Evolutionary conservation across 129 eudicot species (phyloP).

Genomic region (carrot (Daucus carota)): DNA sequence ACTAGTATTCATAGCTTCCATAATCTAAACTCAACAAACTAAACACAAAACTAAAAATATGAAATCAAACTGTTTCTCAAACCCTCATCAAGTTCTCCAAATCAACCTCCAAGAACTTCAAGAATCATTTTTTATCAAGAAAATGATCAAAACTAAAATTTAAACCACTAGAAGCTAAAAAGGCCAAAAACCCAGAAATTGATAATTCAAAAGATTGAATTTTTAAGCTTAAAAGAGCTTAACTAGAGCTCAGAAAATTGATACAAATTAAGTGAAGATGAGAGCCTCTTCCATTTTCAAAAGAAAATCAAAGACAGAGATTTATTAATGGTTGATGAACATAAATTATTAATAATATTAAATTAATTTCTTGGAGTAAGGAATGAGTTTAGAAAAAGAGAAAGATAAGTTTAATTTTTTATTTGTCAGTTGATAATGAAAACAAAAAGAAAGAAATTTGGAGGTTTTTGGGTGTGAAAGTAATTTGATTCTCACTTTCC

Average conservation of each 20-base stretch:
- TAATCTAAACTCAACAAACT: slow-evolving; percentile 5
- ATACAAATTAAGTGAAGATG: slow-evolving; percentile 11
- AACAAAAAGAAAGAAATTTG: slow-evolving; percentile 21
- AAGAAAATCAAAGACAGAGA: slow-evolving; percentile 11
- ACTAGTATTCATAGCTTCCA: slow-evolving; percentile 40
- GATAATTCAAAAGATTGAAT: slow-evolving; percentile 8
- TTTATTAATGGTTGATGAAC: slow-evolving; percentile 14
- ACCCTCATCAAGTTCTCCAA: slow-evolving; percentile 11
- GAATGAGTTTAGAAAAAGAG: slow-evolving; percentile 17
- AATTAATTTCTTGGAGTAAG: slow-evolving; percentile 20
- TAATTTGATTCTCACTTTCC: slow-evolving; percentile 39
- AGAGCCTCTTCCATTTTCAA: slow-evolving; percentile 19
- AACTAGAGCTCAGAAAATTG: neutral
- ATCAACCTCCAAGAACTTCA: slow-evolving; percentile 14
- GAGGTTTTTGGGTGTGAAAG: slow-evolving; percentile 35
- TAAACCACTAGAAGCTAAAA: neutral
- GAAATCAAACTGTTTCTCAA: slow-evolving; percentile 1
- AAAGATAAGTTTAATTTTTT: slow-evolving; percentile 42
- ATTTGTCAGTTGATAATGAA: slow-evolving; percentile 14
- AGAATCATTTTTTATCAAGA: slow-evolving; percentile 5
- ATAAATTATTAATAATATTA: slow-evolving; percentile 14
- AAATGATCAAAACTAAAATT: neutral
- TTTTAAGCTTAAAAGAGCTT: neutral
- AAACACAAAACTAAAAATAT: neutral
- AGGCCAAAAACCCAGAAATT: slow-evolving; percentile 28